These are phyloP conservation scores for Komagataella populi DNA, from an alignment of 805 yeast genomes.

Conservation along the genomic window DNA sequence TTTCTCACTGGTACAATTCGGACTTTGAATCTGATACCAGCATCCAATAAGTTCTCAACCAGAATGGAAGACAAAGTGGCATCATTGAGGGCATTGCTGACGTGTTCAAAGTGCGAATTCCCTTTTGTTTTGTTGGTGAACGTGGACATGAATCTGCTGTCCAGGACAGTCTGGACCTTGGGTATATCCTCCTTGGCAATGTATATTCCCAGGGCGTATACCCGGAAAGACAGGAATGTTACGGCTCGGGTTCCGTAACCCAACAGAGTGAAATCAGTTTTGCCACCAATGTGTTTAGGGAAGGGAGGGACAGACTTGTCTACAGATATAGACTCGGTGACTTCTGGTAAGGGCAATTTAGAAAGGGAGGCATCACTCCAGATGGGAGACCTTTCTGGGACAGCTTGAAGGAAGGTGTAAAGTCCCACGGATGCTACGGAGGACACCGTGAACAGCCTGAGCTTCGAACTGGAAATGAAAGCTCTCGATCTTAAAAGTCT, in stretches of 20 bases:
- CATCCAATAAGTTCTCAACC: slow-evolving; percentile 40
- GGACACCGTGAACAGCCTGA: not conserved
- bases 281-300: slow-evolving; percentile 9
- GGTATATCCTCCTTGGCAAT: slow-evolving; percentile 45
- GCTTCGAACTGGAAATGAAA: not conserved
- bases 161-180: slow-evolving; percentile 24
- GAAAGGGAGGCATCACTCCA: not conserved
- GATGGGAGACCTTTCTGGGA: not conserved
- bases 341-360: slow-evolving; percentile 2
- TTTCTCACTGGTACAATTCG: slow-evolving; percentile 79
- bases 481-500: not conserved
- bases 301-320: slow-evolving; percentile 15
- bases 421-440: not conserved
- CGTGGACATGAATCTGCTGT: slow-evolving; percentile 25
- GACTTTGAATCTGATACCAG: slow-evolving; percentile 50
- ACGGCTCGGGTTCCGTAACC: slow-evolving; percentile 81
- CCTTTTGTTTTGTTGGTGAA: slow-evolving; percentile 10
- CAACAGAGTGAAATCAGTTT: slow-evolving; percentile 33
- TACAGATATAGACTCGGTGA: slow-evolving; percentile 10
- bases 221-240: slow-evolving; percentile 70
- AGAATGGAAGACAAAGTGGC: slow-evolving; percentile 36
- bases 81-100: slow-evolving; percentile 32
- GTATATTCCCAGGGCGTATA: slow-evolving; percentile 80
- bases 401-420: not conserved
- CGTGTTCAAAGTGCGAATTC: slow-evolving; percentile 18